These are phyloP conservation scores for Paramyrothecium roridum DNA, from an alignment of 2,329 filamentous ascomycete genomes.

Conservation along the genomic window DNA sequence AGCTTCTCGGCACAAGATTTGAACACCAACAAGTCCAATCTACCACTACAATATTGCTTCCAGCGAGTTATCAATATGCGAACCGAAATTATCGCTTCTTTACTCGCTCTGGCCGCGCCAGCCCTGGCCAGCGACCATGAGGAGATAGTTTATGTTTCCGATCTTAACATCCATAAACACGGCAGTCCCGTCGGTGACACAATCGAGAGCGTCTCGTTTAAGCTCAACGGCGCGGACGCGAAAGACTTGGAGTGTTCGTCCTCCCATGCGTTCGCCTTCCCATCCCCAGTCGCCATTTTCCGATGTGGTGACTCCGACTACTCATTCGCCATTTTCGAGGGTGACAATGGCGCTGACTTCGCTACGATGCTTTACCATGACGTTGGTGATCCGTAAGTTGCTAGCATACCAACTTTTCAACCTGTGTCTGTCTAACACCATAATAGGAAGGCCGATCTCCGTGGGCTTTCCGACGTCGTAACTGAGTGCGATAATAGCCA, in stretches of 20 bases:
- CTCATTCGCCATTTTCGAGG: too few relatives aligned
- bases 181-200: neutral
- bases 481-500: slow-evolving; percentile 12
- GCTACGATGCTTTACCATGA: too few relatives aligned
- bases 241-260: slow-evolving; percentile 7
- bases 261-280: slow-evolving; percentile 7
- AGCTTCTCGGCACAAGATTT: too few relatives aligned
- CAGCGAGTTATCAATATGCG: slow-evolving; percentile 4
- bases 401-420: too few relatives aligned
- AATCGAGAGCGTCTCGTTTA: slow-evolving; percentile 9
- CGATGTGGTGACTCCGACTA: too few relatives aligned
- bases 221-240: slow-evolving; percentile 6
- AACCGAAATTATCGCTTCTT: slow-evolving; percentile 2
- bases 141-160: slow-evolving; percentile 9
- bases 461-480: slow-evolving; percentile 6
- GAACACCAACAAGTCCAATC: too few relatives aligned
- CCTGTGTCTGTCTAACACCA: neutral
- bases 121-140: slow-evolving; percentile 1
- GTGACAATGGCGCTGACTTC: too few relatives aligned
- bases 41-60: too few relatives aligned
- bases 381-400: too few relatives aligned
- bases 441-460: slow-evolving; percentile 9
- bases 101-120: slow-evolving; percentile 2
- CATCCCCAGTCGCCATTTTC: slow-evolving; percentile 1
- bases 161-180: slow-evolving; percentile 2